phyloP scores from a whole-genome alignment of 495 filamentous ascomycete genomes.

The Hypoxylon fuscum region DNA sequence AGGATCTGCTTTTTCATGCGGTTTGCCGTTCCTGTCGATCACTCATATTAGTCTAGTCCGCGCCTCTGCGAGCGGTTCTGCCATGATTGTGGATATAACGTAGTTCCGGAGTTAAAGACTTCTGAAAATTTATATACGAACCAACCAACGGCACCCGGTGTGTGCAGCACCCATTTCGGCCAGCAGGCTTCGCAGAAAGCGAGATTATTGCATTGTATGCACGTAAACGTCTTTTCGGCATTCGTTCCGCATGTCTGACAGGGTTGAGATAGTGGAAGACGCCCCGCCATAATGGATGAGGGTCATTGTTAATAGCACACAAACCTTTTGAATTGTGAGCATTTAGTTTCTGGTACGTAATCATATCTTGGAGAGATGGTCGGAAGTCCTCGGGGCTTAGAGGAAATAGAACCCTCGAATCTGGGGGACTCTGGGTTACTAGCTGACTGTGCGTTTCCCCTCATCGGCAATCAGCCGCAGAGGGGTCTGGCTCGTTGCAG shows the following conservation, averaged over 20 bases:
- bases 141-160: conserved; percentile 45
- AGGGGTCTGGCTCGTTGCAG: conserved; percentile 26
- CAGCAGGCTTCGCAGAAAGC: conserved; percentile 50
- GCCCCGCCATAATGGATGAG: conserved; percentile 39
- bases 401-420: conserved; percentile 21
- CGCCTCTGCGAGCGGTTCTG: conserved; percentile 34
- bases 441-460: conserved; percentile 28
- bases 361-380: conserved; percentile 24
- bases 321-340: conserved; percentile 26
- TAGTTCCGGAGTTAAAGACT: conserved; percentile 34
- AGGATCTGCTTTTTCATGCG: conserved; percentile 46
- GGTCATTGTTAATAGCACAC: conserved; percentile 28
- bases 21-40: conserved; percentile 46
- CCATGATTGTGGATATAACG: conserved; percentile 20
- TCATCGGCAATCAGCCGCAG: conserved; percentile 39
- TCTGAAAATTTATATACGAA: conserved; percentile 43
- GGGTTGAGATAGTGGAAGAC: conserved; percentile 34
- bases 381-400: conserved; percentile 33
- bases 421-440: conserved; percentile 24
- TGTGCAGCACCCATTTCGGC: conserved; percentile 49
- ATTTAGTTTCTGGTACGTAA: conserved; percentile 43
- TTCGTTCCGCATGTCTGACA: conserved; percentile 44
- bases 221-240: conserved; percentile 42
- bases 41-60: conserved; percentile 43
- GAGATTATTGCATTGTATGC: conserved; percentile 55